phyloP scores from a whole-genome alignment of 768 basidiomycete genomes.

The Pleurotus sapidus region DNA sequence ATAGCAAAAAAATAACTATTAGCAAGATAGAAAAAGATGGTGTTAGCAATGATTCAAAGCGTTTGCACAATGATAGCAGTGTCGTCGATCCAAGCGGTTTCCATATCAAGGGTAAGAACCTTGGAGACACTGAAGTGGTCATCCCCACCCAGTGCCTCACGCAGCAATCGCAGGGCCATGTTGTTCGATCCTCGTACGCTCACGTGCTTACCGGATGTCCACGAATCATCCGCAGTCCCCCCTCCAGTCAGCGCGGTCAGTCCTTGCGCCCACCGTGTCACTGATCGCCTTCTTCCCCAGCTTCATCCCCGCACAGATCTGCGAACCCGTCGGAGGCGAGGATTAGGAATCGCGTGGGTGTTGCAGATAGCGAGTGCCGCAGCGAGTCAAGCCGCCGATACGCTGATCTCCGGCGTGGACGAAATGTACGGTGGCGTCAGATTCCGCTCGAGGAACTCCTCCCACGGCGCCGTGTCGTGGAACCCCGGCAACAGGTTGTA shows the following conservation, averaged over 20 bases:
- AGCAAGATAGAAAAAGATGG: constrained; percentile 6
- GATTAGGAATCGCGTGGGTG: constrained; percentile 43
- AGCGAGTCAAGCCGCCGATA: constrained; percentile 43
- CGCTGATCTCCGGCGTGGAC: constrained; percentile 58
- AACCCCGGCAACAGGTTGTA: constrained; percentile 66
- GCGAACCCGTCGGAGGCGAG: constrained; percentile 67
- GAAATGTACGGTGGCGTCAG: constrained; percentile 66
- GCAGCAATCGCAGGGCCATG: constrained; percentile 56
- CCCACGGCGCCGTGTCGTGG: constrained; percentile 60
- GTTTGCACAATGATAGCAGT: constrained; percentile 64
- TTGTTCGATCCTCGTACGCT: constrained; percentile 27
- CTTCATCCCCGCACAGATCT: constrained; percentile 51
- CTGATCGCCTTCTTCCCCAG: constrained; percentile 40
- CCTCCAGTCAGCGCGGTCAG: constrained; percentile 26
- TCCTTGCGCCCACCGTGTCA: constrained; percentile 50
- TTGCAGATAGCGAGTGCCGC: constrained; percentile 20
- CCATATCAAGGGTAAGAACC: constrained; percentile 62
- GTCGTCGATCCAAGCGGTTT: constrained; percentile 66
- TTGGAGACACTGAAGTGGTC: constrained; percentile 51
- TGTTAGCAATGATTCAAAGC: constrained; percentile 28
- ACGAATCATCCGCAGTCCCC: constrained; percentile 2
- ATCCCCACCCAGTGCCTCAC: constrained; percentile 56
- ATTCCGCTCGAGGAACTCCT: constrained; percentile 63
- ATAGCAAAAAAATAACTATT: background rate
- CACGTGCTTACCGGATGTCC: constrained; percentile 8